A percentile compares a stretch with the other conserved stretches of the same genome.
phyloP scores from a whole-genome alignment of 768 basidiomycete species.

The Tricholoma terreum region DNA sequence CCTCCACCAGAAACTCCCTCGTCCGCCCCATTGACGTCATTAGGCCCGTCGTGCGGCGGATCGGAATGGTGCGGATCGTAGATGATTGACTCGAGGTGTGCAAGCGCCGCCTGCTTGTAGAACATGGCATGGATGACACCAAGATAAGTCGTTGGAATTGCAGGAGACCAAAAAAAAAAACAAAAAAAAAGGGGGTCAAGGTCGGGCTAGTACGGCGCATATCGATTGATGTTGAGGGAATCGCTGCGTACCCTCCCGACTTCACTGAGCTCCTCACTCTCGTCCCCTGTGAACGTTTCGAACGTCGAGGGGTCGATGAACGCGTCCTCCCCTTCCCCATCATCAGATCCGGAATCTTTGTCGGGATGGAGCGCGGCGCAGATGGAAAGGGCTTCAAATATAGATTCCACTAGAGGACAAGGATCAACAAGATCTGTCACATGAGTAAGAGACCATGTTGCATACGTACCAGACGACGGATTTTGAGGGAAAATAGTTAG shows the following conservation, averaged over 20 bases:
- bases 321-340: slow-evolving; percentile 53
- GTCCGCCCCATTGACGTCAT: slow-evolving; percentile 4
- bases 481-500: slow-evolving; percentile 70
- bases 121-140: slow-evolving; percentile 1
- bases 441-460: background rate
- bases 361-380: slow-evolving; percentile 89
- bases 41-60: slow-evolving; percentile 3
- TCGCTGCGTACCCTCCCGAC: slow-evolving; percentile 93
- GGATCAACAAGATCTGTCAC: slow-evolving; percentile 2
- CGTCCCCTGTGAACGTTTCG: slow-evolving; percentile 53
- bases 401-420: slow-evolving; percentile 60
- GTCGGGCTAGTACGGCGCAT: slow-evolving; percentile 76
- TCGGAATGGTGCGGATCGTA: slow-evolving; percentile 42
- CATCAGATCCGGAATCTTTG: slow-evolving; percentile 41
- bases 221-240: slow-evolving; percentile 76
- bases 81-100: slow-evolving; percentile 80
- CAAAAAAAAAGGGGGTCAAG: slow-evolving; percentile 22
- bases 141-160: background rate
- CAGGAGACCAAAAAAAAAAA: slow-evolving; percentile 1
- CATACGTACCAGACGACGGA: slow-evolving; percentile 53
- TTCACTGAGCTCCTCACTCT: slow-evolving; percentile 73
- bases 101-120: slow-evolving; percentile 67
- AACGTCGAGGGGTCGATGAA: slow-evolving; percentile 56
- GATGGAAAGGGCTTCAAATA: slow-evolving; percentile 82
- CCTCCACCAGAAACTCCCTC: background rate